Evolutionary conservation across 2,329 filamentous ascomycete species (phyloP).

Genomic region (Aschersonia sp.): DNA sequence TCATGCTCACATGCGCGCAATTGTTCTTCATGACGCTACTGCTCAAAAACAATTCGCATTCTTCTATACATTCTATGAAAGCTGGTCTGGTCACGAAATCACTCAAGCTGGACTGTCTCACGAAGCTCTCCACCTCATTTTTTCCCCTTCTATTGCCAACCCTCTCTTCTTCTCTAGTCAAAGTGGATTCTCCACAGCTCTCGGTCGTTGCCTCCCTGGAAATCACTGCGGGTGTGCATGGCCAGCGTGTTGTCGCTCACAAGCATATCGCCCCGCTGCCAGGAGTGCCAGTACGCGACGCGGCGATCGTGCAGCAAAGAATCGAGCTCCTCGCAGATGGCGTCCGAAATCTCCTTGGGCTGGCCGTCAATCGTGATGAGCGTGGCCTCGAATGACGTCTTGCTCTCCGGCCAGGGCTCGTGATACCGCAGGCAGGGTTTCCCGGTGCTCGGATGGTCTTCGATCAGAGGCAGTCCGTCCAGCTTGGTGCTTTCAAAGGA

Average conservation of each 20-base stretch:
- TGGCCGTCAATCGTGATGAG: not conserved
- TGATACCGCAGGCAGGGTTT: not conserved
- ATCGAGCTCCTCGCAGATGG: not conserved
- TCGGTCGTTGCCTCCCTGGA: not conserved
- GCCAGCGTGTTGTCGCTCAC: not conserved
- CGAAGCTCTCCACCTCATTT: too few species aligned
- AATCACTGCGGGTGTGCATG: not conserved
- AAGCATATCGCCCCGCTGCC: not conserved
- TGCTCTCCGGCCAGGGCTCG: not conserved
- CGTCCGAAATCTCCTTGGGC: not conserved
- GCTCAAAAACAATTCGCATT: too few species aligned
- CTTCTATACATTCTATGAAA: too few species aligned
- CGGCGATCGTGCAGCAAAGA: not conserved
- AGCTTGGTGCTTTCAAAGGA: not conserved
- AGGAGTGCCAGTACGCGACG: not conserved
- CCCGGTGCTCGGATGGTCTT: not conserved
- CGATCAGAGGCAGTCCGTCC: not conserved
- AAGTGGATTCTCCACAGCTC: not conserved
- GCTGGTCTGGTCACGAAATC: too few species aligned
- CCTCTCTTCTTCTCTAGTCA: not conserved
- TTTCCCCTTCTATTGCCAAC: not conserved
- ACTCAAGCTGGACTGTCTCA: too few species aligned
- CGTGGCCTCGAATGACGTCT: not conserved
- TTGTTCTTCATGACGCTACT: too few species aligned
- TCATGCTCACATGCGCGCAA: too few species aligned